Evolutionary conservation across 2,329 filamentous ascomycete species (phyloP).

Genomic region (Lojkania enalia): DNA sequence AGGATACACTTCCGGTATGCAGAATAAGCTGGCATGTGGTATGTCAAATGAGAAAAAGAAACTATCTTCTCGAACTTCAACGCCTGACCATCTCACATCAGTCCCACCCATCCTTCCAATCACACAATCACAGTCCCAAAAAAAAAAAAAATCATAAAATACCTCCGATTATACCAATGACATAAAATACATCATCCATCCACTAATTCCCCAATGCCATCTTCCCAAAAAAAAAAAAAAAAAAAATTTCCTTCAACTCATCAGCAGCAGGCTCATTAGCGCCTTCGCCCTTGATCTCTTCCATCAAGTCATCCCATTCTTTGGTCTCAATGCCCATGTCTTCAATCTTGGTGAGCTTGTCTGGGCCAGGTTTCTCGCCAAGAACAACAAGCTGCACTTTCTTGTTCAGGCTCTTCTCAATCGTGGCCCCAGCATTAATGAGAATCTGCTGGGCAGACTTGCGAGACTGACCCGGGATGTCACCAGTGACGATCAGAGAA

Average conservation of each 20-base stretch:
- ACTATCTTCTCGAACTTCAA: no score
- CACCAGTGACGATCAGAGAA: constrained; percentile 23
- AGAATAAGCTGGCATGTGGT: no score
- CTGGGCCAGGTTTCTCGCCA: constrained; percentile 84
- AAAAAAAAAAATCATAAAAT: no score
- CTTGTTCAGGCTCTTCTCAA: constrained; percentile 28
- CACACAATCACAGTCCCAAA: no score
- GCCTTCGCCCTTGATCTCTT: constrained; percentile 20
- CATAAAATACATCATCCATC: neutral
- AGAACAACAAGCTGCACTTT: constrained; percentile 66
- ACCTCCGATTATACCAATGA: neutral
- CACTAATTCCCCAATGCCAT: no score
- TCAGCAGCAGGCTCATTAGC: constrained; percentile 17
- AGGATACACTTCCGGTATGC: no score
- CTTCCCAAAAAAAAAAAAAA: no score
- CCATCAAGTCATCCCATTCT: constrained; percentile 75
- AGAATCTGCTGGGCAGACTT: constrained; percentile 20
- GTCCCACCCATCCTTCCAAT: no score
- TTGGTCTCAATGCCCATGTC: constrained; percentile 80
- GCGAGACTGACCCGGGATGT: constrained; percentile 20
- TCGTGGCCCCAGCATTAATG: constrained; percentile 21
- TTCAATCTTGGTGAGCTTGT: constrained; percentile 81
- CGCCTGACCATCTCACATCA: no score
- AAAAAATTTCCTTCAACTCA: constrained; percentile 5
- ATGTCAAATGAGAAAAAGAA: no score